These are phyloP conservation scores for Cladosporium austrohemisphaericum DNA, from an alignment of 2,329 filamentous ascomycete species.

Conservation along the genomic window DNA sequence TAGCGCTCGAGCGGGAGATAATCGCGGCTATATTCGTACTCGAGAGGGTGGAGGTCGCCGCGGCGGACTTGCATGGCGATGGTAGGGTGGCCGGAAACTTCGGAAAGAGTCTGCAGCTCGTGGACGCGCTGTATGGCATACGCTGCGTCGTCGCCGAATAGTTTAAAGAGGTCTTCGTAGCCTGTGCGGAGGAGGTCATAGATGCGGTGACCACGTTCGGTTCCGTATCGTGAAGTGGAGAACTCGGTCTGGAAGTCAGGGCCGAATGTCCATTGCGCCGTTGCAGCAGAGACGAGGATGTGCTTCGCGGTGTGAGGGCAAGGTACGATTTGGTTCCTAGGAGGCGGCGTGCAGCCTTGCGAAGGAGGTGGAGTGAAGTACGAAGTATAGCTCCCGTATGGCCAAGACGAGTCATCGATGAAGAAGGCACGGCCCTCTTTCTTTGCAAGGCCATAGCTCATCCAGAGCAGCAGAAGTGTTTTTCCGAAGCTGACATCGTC, in stretches of 20 bases:
- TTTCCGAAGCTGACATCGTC: constrained; percentile 72
- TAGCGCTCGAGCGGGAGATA: constrained; percentile 75
- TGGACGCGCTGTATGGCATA: constrained; percentile 61
- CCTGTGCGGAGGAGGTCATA: constrained; percentile 66
- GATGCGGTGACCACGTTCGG: constrained; percentile 52
- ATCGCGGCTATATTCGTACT: constrained; percentile 70
- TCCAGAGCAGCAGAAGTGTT: constrained; percentile 76
- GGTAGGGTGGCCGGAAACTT: constrained; percentile 49
- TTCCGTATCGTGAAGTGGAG: constrained; percentile 19
- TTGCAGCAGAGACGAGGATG: constrained; percentile 68
- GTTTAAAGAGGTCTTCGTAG: constrained; percentile 70
- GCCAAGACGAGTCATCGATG: constrained; percentile 77
- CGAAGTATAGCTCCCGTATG: constrained; percentile 69
- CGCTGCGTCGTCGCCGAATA: constrained; percentile 60
- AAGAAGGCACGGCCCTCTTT: constrained; percentile 75
- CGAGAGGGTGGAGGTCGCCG: constrained; percentile 72
- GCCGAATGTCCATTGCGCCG: constrained; percentile 62
- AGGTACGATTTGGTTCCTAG: constrained; percentile 71
- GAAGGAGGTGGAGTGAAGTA: constrained; percentile 67
- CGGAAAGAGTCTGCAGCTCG: constrained; percentile 51
- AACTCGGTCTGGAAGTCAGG: constrained; percentile 53
- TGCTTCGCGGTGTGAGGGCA: constrained; percentile 75
- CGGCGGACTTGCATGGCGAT: constrained; percentile 76
- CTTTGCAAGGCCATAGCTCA: constrained; percentile 74
- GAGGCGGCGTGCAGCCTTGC: constrained; percentile 66